Conservation (phyloP, 2,329 filamentous ascomycete genomes). For the Cordyceps pruinosa region DNA sequence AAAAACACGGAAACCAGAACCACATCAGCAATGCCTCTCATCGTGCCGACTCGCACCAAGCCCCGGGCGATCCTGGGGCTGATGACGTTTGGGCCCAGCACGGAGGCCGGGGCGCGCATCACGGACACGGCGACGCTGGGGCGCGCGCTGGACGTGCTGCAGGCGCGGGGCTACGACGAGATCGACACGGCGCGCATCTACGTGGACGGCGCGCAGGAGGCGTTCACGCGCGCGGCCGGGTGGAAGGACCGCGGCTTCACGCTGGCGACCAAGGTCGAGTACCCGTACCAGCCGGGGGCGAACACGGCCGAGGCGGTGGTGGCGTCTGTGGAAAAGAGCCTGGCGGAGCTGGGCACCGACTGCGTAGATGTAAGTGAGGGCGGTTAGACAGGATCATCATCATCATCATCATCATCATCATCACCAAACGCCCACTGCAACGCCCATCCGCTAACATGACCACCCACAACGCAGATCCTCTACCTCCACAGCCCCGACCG, state of each 20-base stretch:
- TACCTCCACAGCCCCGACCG: slow-evolving; percentile 43
- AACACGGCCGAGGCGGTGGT: slow-evolving; percentile 60
- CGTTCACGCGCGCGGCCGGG: slow-evolving; percentile 63
- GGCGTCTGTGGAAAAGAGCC: slow-evolving; percentile 57
- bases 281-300: slow-evolving; percentile 51
- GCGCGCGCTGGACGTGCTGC: slow-evolving; percentile 65
- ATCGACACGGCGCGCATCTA: slow-evolving; percentile 79
- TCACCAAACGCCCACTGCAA: background rate
- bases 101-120: slow-evolving; percentile 59
- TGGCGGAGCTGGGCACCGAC: slow-evolving; percentile 66
- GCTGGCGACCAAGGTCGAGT: slow-evolving; percentile 68
- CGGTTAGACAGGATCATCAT: background rate
- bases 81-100: slow-evolving; percentile 74
- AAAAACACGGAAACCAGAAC: too few relatives aligned
- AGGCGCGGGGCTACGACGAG: slow-evolving; percentile 74
- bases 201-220: slow-evolving; percentile 66
- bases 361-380: slow-evolving; percentile 55
- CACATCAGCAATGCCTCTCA: slow-evolving; percentile 43
- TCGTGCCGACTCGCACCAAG: slow-evolving; percentile 36
- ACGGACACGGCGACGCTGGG: slow-evolving; percentile 62
- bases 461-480: slow-evolving; percentile 32
- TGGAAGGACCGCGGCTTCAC: slow-evolving; percentile 76
- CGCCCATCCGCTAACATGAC: background rate
- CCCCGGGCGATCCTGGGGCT: slow-evolving; percentile 73
- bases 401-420: background rate